phyloP scores from a whole-genome alignment of 2,329 filamentous ascomycete genomes.

The Xylariaceae sp. region DNA sequence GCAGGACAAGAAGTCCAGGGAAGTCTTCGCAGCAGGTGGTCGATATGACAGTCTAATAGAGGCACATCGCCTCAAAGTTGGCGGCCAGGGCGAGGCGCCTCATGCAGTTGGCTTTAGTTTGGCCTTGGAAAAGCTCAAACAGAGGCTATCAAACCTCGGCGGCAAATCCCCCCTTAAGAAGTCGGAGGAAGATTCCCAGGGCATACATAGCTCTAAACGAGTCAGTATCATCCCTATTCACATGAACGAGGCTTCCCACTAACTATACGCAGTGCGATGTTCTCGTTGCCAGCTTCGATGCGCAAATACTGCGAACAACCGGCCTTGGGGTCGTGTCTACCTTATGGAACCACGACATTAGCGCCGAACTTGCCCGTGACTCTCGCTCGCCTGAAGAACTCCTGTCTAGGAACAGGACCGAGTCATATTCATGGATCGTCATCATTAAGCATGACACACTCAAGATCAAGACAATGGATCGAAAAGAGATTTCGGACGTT shows the following conservation, averaged over 20 bases:
- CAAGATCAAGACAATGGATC: conserved; percentile 72
- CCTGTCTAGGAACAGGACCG: conserved; percentile 67
- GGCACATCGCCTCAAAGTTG: conserved; percentile 69
- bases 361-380: conserved; percentile 79
- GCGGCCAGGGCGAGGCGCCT: conserved; percentile 56
- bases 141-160: conserved; percentile 54
- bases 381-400: conserved; percentile 75
- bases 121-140: conserved; percentile 71
- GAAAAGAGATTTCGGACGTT: conserved; percentile 67
- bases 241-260: conserved; percentile 6
- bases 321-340: conserved; percentile 73
- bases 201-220: conserved; percentile 57
- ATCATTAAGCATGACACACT: conserved; percentile 76
- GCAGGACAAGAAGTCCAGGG: conserved; percentile 74
- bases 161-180: conserved; percentile 64
- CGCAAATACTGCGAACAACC: conserved; percentile 65
- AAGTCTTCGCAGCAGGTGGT: conserved; percentile 89
- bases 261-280: conserved; percentile 64
- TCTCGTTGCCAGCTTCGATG: conserved; percentile 82
- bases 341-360: conserved; percentile 80
- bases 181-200: conserved; percentile 55
- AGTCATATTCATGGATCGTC: conserved; percentile 79
- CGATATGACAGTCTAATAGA: conserved; percentile 87
- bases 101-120: conserved; percentile 92
- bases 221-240: conserved; percentile 40